Evolutionary conservation across 805 yeast species (phyloP).

Genomic region (Soucietia sequanensis): DNA sequence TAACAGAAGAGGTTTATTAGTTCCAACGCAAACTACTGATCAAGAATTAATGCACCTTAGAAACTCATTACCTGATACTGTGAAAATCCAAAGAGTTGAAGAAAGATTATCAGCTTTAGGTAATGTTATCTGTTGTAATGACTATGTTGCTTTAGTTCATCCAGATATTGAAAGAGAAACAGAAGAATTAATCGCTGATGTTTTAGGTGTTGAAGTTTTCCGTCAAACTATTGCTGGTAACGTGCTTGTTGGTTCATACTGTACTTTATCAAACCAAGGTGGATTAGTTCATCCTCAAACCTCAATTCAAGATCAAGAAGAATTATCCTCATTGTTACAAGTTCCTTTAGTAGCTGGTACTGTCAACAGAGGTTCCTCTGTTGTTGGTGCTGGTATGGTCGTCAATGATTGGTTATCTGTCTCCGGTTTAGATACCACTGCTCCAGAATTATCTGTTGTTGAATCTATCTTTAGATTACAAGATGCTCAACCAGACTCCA

Average conservation of each 20-base stretch:
- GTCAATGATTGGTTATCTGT: slow-evolving; percentile 98
- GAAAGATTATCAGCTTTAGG: slow-evolving; percentile 97
- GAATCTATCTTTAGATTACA: slow-evolving; percentile 94
- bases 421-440: slow-evolving; percentile 95
- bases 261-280: slow-evolving; percentile 94
- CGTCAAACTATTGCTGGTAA: slow-evolving; percentile 99
- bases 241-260: slow-evolving; percentile 95
- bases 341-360: slow-evolving; percentile 99
- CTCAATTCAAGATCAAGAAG: slow-evolving; percentile 96
- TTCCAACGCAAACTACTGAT: slow-evolving; percentile 97
- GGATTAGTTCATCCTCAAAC: slow-evolving; percentile 99
- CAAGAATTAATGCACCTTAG: slow-evolving; percentile 97
- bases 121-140: slow-evolving; percentile 97
- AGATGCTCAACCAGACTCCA: slow-evolving; percentile 86
- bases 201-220: slow-evolving; percentile 97
- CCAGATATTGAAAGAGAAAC: slow-evolving; percentile 99
- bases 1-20: slow-evolving; percentile 94
- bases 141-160: slow-evolving; percentile 97
- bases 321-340: slow-evolving; percentile 89
- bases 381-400: slow-evolving; percentile 98
- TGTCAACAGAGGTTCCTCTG: slow-evolving; percentile 95
- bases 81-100: slow-evolving; percentile 96
- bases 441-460: slow-evolving; percentile 95
- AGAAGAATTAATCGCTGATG: slow-evolving; percentile 97
- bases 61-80: slow-evolving; percentile 92